Conservation (phyloP, 2,329 filamentous ascomycete genomes). For the Pseudopithomyces maydicus region DNA sequence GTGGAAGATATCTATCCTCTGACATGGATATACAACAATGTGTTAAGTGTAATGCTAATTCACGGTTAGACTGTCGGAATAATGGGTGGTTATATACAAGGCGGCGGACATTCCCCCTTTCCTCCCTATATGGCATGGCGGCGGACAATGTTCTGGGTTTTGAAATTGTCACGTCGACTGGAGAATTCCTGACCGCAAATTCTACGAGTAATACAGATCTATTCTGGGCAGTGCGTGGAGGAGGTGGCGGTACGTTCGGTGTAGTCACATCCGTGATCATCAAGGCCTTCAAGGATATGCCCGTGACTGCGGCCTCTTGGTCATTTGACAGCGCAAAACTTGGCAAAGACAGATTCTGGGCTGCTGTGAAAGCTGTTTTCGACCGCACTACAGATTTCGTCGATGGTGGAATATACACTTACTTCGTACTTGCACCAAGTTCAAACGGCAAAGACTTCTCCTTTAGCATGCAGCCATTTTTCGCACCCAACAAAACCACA, state of each 20-base stretch:
- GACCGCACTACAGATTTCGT: conserved; percentile 17
- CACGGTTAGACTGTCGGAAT: conserved; percentile 53
- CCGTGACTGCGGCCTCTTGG: conserved; percentile 35
- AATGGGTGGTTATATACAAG: conserved; percentile 45
- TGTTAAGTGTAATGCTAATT: neutral
- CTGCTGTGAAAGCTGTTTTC: conserved; percentile 20
- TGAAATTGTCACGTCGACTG: conserved; percentile 27
- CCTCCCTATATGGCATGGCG: conserved; percentile 47
- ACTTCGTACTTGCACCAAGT: conserved; percentile 18
- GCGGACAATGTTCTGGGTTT: conserved; percentile 34
- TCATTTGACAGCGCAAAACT: conserved; percentile 30
- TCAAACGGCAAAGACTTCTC: conserved; percentile 16
- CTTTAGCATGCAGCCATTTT: conserved; percentile 27
- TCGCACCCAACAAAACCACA: conserved; percentile 28
- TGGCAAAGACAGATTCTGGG: conserved; percentile 36
- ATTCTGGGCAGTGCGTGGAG: conserved; percentile 35
- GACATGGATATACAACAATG: too few relatives aligned
- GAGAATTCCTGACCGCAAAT: conserved; percentile 28
- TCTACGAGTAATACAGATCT: conserved; percentile 25
- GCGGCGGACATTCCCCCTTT: conserved; percentile 61
- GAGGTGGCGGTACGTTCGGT: conserved; percentile 34
- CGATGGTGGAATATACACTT: conserved; percentile 24
- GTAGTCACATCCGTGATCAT: conserved; percentile 32
- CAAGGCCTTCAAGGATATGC: conserved; percentile 31
- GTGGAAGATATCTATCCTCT: too few relatives aligned